Base-by-base conservation (phyloP, 352 stramenopile genomes). In the Phytopythium montanum region DNA sequence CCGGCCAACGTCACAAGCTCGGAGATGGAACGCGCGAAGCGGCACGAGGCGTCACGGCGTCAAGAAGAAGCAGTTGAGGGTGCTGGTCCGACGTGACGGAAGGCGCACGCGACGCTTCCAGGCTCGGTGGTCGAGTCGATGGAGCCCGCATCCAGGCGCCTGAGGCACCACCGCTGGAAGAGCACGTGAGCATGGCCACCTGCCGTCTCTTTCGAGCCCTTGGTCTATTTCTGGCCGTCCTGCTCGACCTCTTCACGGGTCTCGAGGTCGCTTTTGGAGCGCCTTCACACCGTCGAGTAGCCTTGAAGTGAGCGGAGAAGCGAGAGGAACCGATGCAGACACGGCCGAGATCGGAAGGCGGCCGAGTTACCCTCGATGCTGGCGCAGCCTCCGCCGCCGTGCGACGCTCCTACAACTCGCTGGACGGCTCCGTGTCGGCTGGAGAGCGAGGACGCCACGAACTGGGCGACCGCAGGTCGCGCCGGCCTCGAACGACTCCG, bases 291-390 rank as follows among this genome's bases (percentile, higher is more conserved):
- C 21, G 10, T 28, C 41, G 19, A 10, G 18, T 48, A 7, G 41
- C 10, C 12, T 13, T 54, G 12, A 5, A 53, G 8, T n/a, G n/a
- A n/a, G n/a, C 14, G 12, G 46, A 53, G 25, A 38, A 13, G 2
- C 3, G 10, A 14, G 38, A 2, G 16, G 16, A 38, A 16, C 36
- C 2, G 14, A 58, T 58, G 52, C 34, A 58, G 9, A 14, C 12
- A 13, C 13, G 53, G 9, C 53, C 53, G 21, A 36, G 38, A 13
- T 59, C 53, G 2, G 53, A 59, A 26, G 25, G 53, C 18, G 53
- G 38, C 2, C 53, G 38, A 26, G 36, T 12, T 16, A 13, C 18
- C 19, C 21, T 12, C 25, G n/a, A 13, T 48, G 41, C 41, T 12
- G 25, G 9, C 9, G 12, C 38, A 36, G 34, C 33, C 38, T 33